These are phyloP conservation scores for Taphrina sp. DNA, from an alignment of 1,139 yeast species.

Conservation along the genomic window DNA sequence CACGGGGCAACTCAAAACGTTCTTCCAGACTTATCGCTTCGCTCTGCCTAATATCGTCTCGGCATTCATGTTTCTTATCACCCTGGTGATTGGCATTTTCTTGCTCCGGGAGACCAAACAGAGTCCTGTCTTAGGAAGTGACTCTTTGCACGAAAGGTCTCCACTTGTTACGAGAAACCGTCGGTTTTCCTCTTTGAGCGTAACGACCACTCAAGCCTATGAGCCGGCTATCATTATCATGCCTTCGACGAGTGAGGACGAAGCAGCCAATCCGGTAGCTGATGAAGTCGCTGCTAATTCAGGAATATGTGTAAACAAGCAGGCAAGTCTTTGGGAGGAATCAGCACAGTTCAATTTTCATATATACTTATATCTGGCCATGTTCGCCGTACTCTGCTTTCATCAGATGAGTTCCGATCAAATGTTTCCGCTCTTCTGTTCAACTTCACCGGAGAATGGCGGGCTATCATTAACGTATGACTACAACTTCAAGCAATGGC, in stretches of 20 bases:
- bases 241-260: not conserved
- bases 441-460: not conserved
- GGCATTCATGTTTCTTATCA: not conserved
- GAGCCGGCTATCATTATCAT: not conserved
- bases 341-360: not conserved
- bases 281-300: not conserved
- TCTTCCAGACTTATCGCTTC: conserved; percentile 3
- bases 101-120: not conserved
- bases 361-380: not conserved
- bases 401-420: not conserved
- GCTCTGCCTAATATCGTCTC: not conserved
- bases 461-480: no score
- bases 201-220: not conserved
- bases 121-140: not conserved
- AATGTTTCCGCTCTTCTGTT: not conserved
- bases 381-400: conserved; percentile 5
- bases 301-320: not conserved
- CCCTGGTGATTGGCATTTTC: not conserved
- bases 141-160: not conserved
- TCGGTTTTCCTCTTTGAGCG: not conserved
- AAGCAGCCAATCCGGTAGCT: no score
- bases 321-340: conserved; percentile 1
- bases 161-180: not conserved
- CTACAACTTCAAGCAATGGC: no score
- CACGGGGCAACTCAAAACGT: not conserved